A percentile compares a stretch with the other conserved stretches of the same genome.
Conservation (phyloP, 768 basidiomycete species). For the Mycena polygramma region DNA sequence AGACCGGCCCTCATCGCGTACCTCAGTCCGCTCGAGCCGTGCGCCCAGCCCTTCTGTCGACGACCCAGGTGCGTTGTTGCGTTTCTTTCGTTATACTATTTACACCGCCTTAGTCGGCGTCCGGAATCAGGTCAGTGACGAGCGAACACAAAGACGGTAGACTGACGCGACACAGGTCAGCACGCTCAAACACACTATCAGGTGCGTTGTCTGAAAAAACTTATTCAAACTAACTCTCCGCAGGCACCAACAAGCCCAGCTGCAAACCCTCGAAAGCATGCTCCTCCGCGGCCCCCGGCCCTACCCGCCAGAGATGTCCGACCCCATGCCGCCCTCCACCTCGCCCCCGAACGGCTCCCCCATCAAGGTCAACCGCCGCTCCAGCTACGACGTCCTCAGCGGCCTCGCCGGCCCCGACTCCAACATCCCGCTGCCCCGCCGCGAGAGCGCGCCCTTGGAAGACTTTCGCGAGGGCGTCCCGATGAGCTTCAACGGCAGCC, state of each 20-base stretch:
- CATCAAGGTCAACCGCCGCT: conserved; percentile 69
- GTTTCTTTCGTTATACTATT: conserved; percentile 32
- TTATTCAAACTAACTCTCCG: background rate
- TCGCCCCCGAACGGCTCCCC: conserved; percentile 49
- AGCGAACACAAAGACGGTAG: background rate
- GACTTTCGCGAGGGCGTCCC: conserved; percentile 84
- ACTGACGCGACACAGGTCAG: conserved; percentile 60
- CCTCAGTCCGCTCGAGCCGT: conserved; percentile 55
- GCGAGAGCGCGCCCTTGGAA: conserved; percentile 62
- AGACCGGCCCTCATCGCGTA: conserved; percentile 61
- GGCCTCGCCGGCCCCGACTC: conserved; percentile 79
- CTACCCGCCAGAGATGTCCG: conserved; percentile 55
- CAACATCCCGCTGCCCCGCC: conserved; percentile 75
- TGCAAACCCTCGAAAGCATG: conserved; percentile 76
- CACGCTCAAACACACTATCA: conserved; percentile 83
- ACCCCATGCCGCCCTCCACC: conserved; percentile 40
- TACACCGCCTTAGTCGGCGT: conserved; percentile 68
- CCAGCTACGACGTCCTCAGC: conserved; percentile 80
- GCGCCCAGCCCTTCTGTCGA: conserved; percentile 72
- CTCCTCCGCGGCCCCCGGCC: conserved; percentile 78
- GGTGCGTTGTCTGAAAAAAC: background rate
- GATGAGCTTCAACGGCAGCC: conserved; percentile 59
- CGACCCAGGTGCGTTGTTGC: conserved; percentile 70
- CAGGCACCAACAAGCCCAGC: conserved; percentile 85
- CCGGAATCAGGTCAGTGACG: conserved; percentile 64